phyloP scores from a whole-genome alignment of 2,329 filamentous ascomycete genomes.

The Pseudogymnoascus sp. region DNA sequence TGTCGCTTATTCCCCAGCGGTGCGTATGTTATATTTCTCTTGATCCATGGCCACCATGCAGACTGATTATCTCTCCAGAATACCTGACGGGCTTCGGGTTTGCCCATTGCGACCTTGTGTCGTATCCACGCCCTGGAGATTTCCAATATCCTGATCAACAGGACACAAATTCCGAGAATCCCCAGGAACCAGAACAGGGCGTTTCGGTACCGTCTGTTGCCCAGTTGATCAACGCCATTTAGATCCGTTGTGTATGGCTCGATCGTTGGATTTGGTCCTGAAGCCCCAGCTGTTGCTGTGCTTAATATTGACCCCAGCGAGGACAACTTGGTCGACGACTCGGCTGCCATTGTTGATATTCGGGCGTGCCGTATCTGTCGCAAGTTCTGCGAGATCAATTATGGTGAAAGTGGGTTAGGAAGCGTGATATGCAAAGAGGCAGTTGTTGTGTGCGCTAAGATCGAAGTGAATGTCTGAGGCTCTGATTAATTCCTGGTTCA shows the following conservation, averaged over 20 bases:
- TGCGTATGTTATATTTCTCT: constrained; percentile 56
- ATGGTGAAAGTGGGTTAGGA: not conserved
- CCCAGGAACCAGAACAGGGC: constrained; percentile 55
- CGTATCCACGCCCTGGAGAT: constrained; percentile 50
- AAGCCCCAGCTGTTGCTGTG: constrained; percentile 11
- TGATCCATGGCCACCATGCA: constrained; percentile 54
- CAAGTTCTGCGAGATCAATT: not conserved
- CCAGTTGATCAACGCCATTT: constrained; percentile 52
- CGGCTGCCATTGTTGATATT: constrained; percentile 1
- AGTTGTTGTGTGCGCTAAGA: not conserved
- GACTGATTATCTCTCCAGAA: constrained; percentile 55
- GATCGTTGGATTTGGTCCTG: constrained; percentile 39
- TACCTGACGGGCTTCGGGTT: constrained; percentile 42
- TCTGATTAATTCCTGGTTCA: not conserved
- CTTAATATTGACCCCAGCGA: not conserved
- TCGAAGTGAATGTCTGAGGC: not conserved
- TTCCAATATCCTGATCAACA: constrained; percentile 47
- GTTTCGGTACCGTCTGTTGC: constrained; percentile 51
- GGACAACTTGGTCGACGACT: not conserved
- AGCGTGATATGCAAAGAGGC: not conserved
- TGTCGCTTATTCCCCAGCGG: constrained; percentile 59
- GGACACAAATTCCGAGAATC: constrained; percentile 45
- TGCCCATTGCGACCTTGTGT: constrained; percentile 51
- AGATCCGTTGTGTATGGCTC: constrained; percentile 49
- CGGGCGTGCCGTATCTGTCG: not conserved